phyloP scores from a whole-genome alignment of 2,329 filamentous ascomycete genomes.

The Fusarium torreyae region DNA sequence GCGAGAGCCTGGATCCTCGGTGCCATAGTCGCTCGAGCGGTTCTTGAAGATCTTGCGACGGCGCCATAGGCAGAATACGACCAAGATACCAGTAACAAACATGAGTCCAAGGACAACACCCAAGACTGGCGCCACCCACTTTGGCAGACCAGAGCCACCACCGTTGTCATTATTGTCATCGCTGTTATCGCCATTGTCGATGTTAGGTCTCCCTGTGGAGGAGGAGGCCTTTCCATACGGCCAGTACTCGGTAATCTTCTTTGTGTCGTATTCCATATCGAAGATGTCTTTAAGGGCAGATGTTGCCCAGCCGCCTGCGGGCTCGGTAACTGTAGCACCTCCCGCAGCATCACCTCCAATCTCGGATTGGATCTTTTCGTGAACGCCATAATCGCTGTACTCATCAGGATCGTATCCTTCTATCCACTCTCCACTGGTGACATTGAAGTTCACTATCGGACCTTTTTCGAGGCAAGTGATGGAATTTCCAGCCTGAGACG shows the following conservation, averaged over 20 bases:
- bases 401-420: constrained; percentile 76
- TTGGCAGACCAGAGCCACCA: constrained; percentile 61
- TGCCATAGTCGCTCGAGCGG: constrained; percentile 57
- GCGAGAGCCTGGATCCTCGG: constrained; percentile 63
- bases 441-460: constrained; percentile 78
- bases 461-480: constrained; percentile 65
- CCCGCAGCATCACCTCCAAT: constrained; percentile 79
- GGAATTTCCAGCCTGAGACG: constrained; percentile 48
- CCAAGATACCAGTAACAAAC: constrained; percentile 65
- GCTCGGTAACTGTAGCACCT: constrained; percentile 78
- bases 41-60: constrained; percentile 61
- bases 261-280: constrained; percentile 66
- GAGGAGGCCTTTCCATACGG: constrained; percentile 65
- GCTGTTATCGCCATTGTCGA: constrained; percentile 41
- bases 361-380: constrained; percentile 71
- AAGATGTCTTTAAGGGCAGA: constrained; percentile 68
- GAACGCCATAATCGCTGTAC: constrained; percentile 78
- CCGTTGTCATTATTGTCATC: constrained; percentile 43
- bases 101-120: constrained; percentile 74
- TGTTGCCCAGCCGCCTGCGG: constrained; percentile 71
- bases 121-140: constrained; percentile 73
- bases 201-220: constrained; percentile 37
- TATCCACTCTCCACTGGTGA: constrained; percentile 78
- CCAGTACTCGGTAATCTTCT: constrained; percentile 72
- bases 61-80: constrained; percentile 68